Conservation (phyloP, 495 filamentous ascomycete genomes). For the Aspergillus coremiiformis region DNA sequence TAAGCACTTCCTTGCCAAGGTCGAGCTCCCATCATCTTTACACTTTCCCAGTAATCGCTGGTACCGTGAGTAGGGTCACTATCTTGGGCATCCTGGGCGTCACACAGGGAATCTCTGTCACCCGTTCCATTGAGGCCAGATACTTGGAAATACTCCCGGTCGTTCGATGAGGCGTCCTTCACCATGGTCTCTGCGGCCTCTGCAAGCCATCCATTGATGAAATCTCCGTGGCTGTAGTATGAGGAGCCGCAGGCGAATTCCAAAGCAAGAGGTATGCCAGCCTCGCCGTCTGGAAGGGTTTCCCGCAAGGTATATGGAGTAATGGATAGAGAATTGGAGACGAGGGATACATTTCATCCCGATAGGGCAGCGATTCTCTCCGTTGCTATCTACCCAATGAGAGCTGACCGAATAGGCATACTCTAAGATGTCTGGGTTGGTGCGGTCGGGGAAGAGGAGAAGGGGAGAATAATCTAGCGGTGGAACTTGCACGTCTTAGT, state of each 20-base stretch:
- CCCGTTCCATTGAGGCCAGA: conserved; percentile 6
- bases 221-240: conserved; percentile 18
- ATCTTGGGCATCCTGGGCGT: conserved; percentile 4
- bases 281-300: conserved; percentile 14
- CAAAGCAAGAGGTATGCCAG: conserved; percentile 11
- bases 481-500: conserved; percentile 13
- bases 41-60: conserved; percentile 10
- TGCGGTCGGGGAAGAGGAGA: conserved; percentile 16
- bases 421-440: conserved; percentile 11
- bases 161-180: conserved; percentile 5
- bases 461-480: conserved; percentile 12
- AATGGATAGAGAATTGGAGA: conserved; percentile 17
- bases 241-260: conserved; percentile 14
- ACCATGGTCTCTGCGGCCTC: conserved; percentile 22
- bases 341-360: conserved; percentile 16
- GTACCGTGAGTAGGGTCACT: conserved; percentile 8
- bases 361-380: conserved; percentile 10
- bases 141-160: conserved; percentile 7
- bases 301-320: conserved; percentile 12
- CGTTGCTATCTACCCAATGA: neutral
- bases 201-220: conserved; percentile 18
- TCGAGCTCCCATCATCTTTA: conserved; percentile 8
- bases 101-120: conserved; percentile 8
- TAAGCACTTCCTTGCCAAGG: neutral
- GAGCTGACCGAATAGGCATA: conserved; percentile 13